Evolutionary conservation across 148 eudicot genomes (phyloP).

Genomic region (Fagopyrum esculentum): DNA sequence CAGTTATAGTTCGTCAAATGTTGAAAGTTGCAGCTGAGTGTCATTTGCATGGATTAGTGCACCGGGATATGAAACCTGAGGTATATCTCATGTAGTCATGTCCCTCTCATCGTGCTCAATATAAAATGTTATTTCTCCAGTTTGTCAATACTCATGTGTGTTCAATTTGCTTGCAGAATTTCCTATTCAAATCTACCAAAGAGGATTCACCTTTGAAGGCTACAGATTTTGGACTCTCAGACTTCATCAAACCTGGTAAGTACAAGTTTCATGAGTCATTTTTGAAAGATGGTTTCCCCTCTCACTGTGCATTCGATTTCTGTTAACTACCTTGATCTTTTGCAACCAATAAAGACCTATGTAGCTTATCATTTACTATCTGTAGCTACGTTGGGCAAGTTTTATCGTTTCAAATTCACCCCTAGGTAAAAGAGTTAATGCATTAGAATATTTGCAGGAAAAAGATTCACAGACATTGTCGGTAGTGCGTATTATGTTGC

Average conservation of each 20-base stretch:
- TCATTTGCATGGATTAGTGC: constrained; percentile 94
- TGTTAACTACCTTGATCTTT: background rate
- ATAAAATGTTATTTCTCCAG: background rate
- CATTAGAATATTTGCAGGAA: constrained; percentile 42
- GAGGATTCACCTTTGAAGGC: constrained; percentile 84
- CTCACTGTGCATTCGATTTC: background rate
- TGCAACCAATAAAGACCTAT: background rate
- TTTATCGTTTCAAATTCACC: background rate
- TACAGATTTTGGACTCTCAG: constrained; percentile 94
- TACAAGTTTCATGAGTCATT: background rate
- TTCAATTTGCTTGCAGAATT: constrained; percentile 46
- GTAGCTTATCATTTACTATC: background rate
- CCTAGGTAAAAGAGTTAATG: background rate
- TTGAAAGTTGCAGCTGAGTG: constrained; percentile 98
- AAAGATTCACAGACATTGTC: constrained; percentile 78
- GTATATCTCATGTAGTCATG: constrained; percentile 32
- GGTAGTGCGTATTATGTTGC: constrained; percentile 99
- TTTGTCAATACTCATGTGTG: background rate
- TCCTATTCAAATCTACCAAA: constrained; percentile 75
- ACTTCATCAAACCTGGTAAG: constrained; percentile 87
- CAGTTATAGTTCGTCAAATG: constrained; percentile 91
- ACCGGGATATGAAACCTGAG: constrained; percentile 99
- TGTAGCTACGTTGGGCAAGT: background rate
- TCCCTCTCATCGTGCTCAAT: background rate
- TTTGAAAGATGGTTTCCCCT: background rate